phyloP scores from a whole-genome alignment of 768 basidiomycete genomes.

The Boletellus emodensis region DNA sequence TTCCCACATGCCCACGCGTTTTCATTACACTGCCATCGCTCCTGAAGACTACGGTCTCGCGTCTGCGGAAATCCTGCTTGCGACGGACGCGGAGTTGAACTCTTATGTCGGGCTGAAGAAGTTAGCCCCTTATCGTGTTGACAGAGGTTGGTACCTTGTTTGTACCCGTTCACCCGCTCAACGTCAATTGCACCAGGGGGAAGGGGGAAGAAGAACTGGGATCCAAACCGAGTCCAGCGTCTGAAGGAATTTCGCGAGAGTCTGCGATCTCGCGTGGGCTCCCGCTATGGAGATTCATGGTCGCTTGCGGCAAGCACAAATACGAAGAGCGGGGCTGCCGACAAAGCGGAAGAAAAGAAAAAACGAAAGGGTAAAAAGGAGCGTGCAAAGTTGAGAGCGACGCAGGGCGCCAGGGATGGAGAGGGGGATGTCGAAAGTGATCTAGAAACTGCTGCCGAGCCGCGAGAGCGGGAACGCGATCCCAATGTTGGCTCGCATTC shows the following conservation, averaged over 20 bases:
- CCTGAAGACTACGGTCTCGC: conserved; percentile 64
- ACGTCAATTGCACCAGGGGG: conserved; percentile 9
- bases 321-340: conserved; percentile 5
- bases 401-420: conserved; percentile 13
- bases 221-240: conserved; percentile 56
- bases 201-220: conserved; percentile 46
- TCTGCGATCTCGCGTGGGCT: conserved; percentile 43
- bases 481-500: conserved; percentile 4
- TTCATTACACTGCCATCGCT: conserved; percentile 79
- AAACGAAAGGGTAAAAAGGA: conserved; percentile 73
- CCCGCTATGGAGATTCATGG: conserved; percentile 17
- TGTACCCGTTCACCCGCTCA: not conserved
- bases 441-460: not conserved
- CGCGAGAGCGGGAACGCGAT: conserved; percentile 18
- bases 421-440: conserved; percentile 2
- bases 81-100: conserved; percentile 91
- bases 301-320: conserved; percentile 4
- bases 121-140: conserved; percentile 83
- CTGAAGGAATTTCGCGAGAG: conserved; percentile 69
- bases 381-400: conserved; percentile 48
- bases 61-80: conserved; percentile 83
- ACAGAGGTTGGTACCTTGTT: conserved; percentile 30
- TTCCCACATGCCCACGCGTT: conserved; percentile 85
- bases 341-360: conserved; percentile 37
- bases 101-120: conserved; percentile 86